Conservation (phyloP, 2,329 filamentous ascomycete species). For the Metarhizium rileyi region DNA sequence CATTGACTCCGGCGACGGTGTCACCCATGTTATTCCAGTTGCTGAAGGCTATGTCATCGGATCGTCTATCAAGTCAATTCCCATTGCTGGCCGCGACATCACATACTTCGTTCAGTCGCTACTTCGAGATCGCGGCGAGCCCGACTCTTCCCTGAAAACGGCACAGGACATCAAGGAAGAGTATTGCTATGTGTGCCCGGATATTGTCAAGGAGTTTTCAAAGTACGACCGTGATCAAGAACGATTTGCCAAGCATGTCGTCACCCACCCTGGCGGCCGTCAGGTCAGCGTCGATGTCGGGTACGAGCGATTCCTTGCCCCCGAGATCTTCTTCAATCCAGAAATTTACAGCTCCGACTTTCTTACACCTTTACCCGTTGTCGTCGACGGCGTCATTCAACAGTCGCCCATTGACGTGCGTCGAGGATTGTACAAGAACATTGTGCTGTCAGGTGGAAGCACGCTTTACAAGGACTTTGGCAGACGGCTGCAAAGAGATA, state of each 20-base stretch:
- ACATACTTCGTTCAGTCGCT: conserved; percentile 98
- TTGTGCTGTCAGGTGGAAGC: conserved; percentile 92
- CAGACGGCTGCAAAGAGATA: conserved; percentile 88
- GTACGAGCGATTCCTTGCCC: conserved; percentile 95
- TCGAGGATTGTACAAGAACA: conserved; percentile 98
- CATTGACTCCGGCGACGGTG: conserved; percentile 96
- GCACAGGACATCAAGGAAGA: conserved; percentile 98
- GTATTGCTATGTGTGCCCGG: conserved; percentile 95
- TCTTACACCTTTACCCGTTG: conserved; percentile 83
- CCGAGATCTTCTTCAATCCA: conserved; percentile 99
- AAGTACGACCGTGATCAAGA: conserved; percentile 89
- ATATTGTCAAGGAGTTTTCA: conserved; percentile 97
- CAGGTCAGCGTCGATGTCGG: conserved; percentile 84
- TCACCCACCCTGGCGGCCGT: conserved; percentile 76
- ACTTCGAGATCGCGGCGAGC: conserved; percentile 89
- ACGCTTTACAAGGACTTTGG: conserved; percentile 99
- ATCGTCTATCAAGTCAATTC: conserved; percentile 97
- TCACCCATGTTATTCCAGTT: conserved; percentile 97
- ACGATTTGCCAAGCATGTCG: conserved; percentile 82
- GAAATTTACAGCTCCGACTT: conserved; percentile 99
- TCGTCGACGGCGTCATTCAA: conserved; percentile 95
- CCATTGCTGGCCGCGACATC: conserved; percentile 94
- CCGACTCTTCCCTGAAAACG: conserved; percentile 93
- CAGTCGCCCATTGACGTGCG: conserved; percentile 96
- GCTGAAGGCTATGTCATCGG: conserved; percentile 98